These are phyloP conservation scores for Colletotrichum noveboracense DNA, from an alignment of 2,329 filamentous ascomycete genomes.

Conservation along the genomic window DNA sequence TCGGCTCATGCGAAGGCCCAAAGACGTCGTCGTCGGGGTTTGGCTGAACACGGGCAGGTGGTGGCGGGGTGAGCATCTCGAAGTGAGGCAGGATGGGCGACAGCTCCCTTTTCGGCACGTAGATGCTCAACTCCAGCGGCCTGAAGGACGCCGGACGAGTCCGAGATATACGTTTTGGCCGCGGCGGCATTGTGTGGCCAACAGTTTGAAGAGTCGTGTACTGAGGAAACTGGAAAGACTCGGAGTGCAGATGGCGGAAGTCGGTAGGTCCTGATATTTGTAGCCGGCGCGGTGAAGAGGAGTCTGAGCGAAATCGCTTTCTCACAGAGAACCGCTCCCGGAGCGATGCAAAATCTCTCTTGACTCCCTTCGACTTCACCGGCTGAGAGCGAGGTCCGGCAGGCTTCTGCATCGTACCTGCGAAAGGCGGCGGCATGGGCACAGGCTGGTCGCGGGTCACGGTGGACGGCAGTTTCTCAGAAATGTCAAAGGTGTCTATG, in stretches of 20 bases:
- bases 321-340: conserved; percentile 48
- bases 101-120: conserved; percentile 48
- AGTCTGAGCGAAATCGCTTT: conserved; percentile 50
- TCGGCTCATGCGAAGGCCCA: conserved; percentile 44
- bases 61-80: conserved; percentile 36
- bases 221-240: conserved; percentile 43
- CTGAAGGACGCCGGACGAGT: conserved; percentile 47
- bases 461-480: conserved; percentile 29
- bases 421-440: conserved; percentile 31
- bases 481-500: conserved; percentile 25
- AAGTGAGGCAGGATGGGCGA: conserved; percentile 64
- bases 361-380: conserved; percentile 37
- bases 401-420: conserved; percentile 26
- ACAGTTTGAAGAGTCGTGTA: conserved; percentile 30
- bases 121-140: conserved; percentile 63
- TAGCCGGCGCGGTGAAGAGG: conserved; percentile 52
- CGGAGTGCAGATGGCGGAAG: conserved; percentile 63
- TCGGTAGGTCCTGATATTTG: conserved; percentile 64
- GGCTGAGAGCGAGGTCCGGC: conserved; percentile 26
- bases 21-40: conserved; percentile 39
- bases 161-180: conserved; percentile 19
- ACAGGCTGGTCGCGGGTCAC: conserved; percentile 36
- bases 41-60: conserved; percentile 27
- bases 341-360: conserved; percentile 42
- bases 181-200: conserved; percentile 25